Evolutionary conservation across 2,329 filamentous ascomycete genomes (phyloP), one percentile per base, ranked within the genome.

Genomic region (Verticillium isaacii): DNA sequence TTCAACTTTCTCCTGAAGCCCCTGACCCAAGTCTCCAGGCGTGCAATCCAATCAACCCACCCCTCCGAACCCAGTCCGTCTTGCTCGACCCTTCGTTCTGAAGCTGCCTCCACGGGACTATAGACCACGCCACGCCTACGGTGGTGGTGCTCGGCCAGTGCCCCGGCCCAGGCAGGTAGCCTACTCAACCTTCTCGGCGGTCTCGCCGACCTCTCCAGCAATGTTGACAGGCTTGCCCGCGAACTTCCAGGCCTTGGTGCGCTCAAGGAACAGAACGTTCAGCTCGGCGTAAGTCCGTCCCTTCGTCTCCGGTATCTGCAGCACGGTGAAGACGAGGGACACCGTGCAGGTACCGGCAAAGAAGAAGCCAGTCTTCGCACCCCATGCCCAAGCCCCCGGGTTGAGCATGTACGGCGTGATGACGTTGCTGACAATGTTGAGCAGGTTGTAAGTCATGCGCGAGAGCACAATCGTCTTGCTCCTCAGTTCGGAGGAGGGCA

Each of bases 281-380:
- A 87, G 76, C 71, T 87, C 84, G 50, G 79, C 82, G 60, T 82
- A 81, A 0, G 81, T 83, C 45, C 81, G 77, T 5, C 78, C 82
- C 61, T 78, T 79, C 12, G 84, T 82, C 73, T 87, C 85, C 5
- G 82, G 82, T 5, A 84, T 73, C 19, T 78, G 80, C 67, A 81
- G 82, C 62, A 75, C 82, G 0, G 82, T 80, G 77, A 84, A 87
- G 1, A 77, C 59, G 2, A 79, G 71, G 34, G 79, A 81, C 2
- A 77, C 14, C 4, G 80, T 64, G 65, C 81, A 81, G 11, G 80
- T 75, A 32, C 68, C 74, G 6, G 74, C 75, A 75, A 77, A 81
- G 69, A 81, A 75, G 66, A 80, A 78, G 2, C 74, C 84, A 59
- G 71, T 77, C 74, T 73, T 80, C 67, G 80, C 82, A 66, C 71